phyloP scores from a whole-genome alignment of 2,329 filamentous ascomycete species.

The Rutstroemia sp. region DNA sequence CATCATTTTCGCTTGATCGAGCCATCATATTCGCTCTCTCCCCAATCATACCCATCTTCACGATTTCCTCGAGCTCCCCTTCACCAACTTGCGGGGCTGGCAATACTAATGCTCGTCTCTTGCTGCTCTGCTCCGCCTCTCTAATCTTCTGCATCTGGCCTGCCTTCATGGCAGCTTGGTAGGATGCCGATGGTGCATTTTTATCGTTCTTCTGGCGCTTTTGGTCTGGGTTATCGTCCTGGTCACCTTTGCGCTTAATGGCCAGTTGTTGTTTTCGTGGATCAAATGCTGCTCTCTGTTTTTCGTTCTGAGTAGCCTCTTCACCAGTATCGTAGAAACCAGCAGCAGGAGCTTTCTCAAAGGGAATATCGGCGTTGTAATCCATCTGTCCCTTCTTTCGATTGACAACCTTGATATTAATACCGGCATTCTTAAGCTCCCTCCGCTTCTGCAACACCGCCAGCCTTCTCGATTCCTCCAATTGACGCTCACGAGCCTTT shows the following conservation, averaged over 20 bases:
- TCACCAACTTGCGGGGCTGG: conserved; percentile 90
- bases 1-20: conserved; percentile 71
- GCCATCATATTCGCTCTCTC: conserved; percentile 75
- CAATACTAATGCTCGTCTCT: conserved; percentile 73
- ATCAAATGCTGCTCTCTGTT: conserved; percentile 77
- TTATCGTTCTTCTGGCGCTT: conserved; percentile 90
- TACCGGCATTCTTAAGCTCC: conserved; percentile 94
- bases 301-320: conserved; percentile 74
- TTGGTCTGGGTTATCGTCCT: conserved; percentile 69
- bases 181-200: conserved; percentile 66
- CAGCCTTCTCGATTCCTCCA: conserved; percentile 87
- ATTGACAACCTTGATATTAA: conserved; percentile 92
- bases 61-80: conserved; percentile 88
- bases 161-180: conserved; percentile 84
- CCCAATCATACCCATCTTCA: conserved; percentile 96
- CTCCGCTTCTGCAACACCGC: conserved; percentile 90
- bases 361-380: conserved; percentile 98
- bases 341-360: conserved; percentile 80
- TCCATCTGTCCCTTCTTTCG: conserved; percentile 97
- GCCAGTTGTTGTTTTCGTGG: conserved; percentile 85
- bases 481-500: conserved; percentile 89
- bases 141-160: conserved; percentile 91
- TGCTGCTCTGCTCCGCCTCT: conserved; percentile 95
- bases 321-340: conserved; percentile 93
- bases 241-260: conserved; percentile 89